A percentile compares a stretch with the other conserved stretches of the same genome.
These are phyloP conservation scores for Elymus sibiricus DNA, from an alignment of 176 grass and related monocot genomes.

Conservation along the genomic window DNA sequence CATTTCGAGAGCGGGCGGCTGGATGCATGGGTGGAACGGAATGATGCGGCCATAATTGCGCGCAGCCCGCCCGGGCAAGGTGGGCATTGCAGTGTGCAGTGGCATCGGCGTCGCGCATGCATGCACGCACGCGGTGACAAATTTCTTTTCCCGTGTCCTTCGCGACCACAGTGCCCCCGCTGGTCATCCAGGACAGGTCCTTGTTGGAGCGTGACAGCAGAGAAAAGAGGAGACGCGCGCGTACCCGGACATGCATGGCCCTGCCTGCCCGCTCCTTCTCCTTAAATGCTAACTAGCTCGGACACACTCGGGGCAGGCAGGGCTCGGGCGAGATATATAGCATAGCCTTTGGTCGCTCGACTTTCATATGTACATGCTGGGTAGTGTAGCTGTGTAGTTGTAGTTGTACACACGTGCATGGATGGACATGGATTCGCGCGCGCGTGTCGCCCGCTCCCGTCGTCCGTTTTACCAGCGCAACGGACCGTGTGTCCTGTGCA, in stretches of 20 bases:
- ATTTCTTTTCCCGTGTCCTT: conserved; percentile 42
- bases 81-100: neutral
- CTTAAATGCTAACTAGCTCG: conserved; percentile 24
- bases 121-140: conserved; percentile 1
- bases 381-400: neutral
- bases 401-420: neutral
- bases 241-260: neutral
- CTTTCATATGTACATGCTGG: neutral
- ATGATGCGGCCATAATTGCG: conserved; percentile 23
- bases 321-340: too few species aligned
- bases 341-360: too few species aligned
- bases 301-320: neutral
- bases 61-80: neutral
- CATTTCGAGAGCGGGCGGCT: conserved; percentile 24
- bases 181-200: conserved; percentile 35
- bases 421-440: neutral
- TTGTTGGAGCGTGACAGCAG: conserved; percentile 49
- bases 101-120: neutral
- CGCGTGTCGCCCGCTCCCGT: neutral
- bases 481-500: neutral
- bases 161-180: conserved; percentile 19
- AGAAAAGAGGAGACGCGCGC: neutral
- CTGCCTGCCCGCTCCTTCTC: neutral
- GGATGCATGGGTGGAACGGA: neutral
- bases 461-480: neutral